These are phyloP conservation scores for Suillus tomentosus DNA, from an alignment of 768 basidiomycete genomes.

Conservation along the genomic window DNA sequence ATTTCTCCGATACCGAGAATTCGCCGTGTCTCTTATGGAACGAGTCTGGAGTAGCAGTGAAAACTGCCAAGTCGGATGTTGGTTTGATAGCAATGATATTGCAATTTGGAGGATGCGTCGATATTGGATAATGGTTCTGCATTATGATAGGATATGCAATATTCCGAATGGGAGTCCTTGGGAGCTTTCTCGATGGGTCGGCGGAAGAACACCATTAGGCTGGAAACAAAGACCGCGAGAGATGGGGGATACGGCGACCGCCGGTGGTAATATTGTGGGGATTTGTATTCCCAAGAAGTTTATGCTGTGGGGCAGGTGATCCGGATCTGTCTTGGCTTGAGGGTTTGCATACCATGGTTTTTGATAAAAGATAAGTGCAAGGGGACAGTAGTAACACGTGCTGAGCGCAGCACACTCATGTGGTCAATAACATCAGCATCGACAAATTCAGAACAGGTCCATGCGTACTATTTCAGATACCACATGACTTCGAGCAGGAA, in stretches of 20 bases:
- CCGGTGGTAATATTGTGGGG: background rate
- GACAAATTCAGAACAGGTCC: background rate
- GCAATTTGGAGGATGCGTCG: background rate
- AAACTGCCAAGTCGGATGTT: background rate
- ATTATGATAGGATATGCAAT: background rate
- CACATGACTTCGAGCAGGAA: background rate
- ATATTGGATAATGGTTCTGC: background rate
- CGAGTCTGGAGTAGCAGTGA: background rate
- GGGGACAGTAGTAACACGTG: constrained; percentile 1
- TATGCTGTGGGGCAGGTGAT: background rate
- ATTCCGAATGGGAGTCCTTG: background rate
- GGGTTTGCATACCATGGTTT: background rate
- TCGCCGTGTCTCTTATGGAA: constrained; percentile 3
- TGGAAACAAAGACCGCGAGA: background rate
- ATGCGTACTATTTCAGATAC: background rate
- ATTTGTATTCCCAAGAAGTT: background rate
- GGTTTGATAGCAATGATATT: background rate
- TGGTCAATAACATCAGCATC: background rate
- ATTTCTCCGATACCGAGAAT: constrained; percentile 12
- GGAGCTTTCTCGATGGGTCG: background rate
- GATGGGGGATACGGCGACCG: background rate
- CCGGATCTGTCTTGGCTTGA: background rate
- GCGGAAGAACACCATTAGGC: background rate
- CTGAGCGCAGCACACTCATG: background rate
- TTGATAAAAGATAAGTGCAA: background rate